Evolutionary conservation across 2,329 filamentous ascomycete genomes (phyloP).

Genomic region (Colletotrichum simmondsii): DNA sequence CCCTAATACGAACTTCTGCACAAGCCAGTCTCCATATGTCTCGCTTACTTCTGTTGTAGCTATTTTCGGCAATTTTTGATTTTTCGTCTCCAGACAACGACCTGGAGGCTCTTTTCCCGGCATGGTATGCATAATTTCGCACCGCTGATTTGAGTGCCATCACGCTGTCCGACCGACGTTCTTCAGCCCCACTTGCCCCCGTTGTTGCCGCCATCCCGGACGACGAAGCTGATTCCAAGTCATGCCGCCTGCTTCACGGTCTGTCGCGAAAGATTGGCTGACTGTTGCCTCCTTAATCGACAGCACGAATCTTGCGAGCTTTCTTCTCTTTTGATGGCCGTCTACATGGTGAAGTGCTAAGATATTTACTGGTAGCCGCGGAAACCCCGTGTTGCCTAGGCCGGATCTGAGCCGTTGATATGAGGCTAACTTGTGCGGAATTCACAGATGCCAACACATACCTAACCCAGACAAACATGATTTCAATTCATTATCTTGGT

Average conservation of each 20-base stretch:
- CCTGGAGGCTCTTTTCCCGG: neutral
- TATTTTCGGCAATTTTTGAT: conserved; percentile 25
- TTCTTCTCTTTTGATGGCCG: neutral
- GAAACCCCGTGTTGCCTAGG: neutral
- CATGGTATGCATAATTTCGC: neutral
- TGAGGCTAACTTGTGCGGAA: neutral
- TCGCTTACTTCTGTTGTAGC: neutral
- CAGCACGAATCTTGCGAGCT: neutral
- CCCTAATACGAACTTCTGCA: conserved; percentile 27
- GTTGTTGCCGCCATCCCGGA: neutral
- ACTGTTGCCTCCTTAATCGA: neutral
- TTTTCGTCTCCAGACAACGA: neutral
- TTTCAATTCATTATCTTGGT: neutral
- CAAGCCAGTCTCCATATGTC: conserved; percentile 9
- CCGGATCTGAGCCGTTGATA: neutral
- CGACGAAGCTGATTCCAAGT: neutral
- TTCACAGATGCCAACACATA: neutral
- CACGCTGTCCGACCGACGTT: neutral
- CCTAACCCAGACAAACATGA: neutral
- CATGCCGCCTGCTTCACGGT: neutral
- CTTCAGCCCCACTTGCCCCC: neutral
- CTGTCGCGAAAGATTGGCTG: neutral
- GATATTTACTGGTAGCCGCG: neutral
- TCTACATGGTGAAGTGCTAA: neutral
- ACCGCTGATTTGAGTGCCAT: neutral